Evolutionary conservation across 495 filamentous ascomycete genomes (phyloP).

Genomic region (Penicillium steckii): DNA sequence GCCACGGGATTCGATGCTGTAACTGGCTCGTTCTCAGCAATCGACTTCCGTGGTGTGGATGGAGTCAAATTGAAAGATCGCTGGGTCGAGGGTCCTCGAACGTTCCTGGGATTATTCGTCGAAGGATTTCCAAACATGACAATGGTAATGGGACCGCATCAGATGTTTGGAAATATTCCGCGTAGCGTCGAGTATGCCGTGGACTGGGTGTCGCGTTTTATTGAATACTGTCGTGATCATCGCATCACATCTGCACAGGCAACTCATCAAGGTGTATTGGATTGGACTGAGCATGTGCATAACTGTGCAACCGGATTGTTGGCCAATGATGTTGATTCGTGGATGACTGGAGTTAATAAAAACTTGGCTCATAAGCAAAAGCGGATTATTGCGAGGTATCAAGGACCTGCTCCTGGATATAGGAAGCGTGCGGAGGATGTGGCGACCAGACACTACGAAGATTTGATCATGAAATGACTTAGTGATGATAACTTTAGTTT

Average conservation of each 20-base stretch:
- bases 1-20: slow-evolving; percentile 39
- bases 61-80: slow-evolving; percentile 16
- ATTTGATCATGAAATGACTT: slow-evolving; percentile 17
- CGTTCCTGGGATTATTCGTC: slow-evolving; percentile 5
- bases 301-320: slow-evolving; percentile 30
- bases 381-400: slow-evolving; percentile 33
- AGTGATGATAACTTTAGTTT: too few relatives aligned
- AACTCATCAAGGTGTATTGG: slow-evolving; percentile 10
- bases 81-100: slow-evolving; percentile 24
- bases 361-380: slow-evolving; percentile 35
- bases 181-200: slow-evolving; percentile 12
- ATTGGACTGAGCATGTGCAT: slow-evolving; percentile 29
- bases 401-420: slow-evolving; percentile 23
- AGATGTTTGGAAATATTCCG: slow-evolving; percentile 10
- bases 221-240: slow-evolving; percentile 14
- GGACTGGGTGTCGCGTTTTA: slow-evolving; percentile 7
- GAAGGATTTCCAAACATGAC: slow-evolving; percentile 12
- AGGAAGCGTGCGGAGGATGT: slow-evolving; percentile 21
- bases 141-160: slow-evolving; percentile 12
- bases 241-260: slow-evolving; percentile 12
- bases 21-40: slow-evolving; percentile 26
- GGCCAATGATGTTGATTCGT: slow-evolving; percentile 36
- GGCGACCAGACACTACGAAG: slow-evolving; percentile 14
- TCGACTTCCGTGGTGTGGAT: slow-evolving; percentile 26
- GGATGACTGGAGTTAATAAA: slow-evolving; percentile 42